Evolutionary conservation across 179 eudicot species (phyloP), one percentile per base, ranked within the genome.

Genomic region (Carnegiea gigantea): DNA sequence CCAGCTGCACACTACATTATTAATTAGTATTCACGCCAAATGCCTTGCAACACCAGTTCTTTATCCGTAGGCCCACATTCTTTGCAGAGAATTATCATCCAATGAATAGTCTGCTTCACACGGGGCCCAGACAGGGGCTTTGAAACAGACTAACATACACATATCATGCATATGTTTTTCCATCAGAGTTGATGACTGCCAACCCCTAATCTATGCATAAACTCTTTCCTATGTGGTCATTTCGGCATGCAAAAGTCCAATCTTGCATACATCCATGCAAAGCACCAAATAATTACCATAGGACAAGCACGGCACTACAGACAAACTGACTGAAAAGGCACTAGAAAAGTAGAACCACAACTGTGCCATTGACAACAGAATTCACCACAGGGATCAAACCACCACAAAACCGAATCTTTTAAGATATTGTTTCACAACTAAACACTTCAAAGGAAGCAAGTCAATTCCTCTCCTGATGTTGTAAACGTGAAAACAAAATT

Each of bases 1-100:
- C 76, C 79, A 79, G 70, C 89, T 78, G 28, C 24, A 12, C 9
- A 46, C 79, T 72, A 73, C 64, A 77, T 54, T 57, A 57, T 4
- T 18, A 2, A 57, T 20, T 57, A 67, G n/a, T 80, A 76, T 70
- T 57, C 76, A 60, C 62, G 59, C 78, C 70, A 79, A 53, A 76
- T 33, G 21, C 76, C 77, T 65, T 40, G 28, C 67, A 77, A n/a
- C 70, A 76, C 59, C 53, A 67, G 44, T n/a, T 70, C 23, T 33
- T 70, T 46, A 64, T 18, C 48, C 78, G 46, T 28, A 17, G 17
- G 40, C 62, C 83, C 78, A 44, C 15, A 33, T 30, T 64, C 78
- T 81, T 74, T 12, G n/a, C 1, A 51, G n/a, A 73, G 62, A 57
- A 57, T 57, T 15, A 73, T 60, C 74, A 49, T 75, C 75, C 33